These are phyloP conservation scores for Podospora fimiseda DNA, from an alignment of 495 filamentous ascomycete species.

Conservation along the genomic window DNA sequence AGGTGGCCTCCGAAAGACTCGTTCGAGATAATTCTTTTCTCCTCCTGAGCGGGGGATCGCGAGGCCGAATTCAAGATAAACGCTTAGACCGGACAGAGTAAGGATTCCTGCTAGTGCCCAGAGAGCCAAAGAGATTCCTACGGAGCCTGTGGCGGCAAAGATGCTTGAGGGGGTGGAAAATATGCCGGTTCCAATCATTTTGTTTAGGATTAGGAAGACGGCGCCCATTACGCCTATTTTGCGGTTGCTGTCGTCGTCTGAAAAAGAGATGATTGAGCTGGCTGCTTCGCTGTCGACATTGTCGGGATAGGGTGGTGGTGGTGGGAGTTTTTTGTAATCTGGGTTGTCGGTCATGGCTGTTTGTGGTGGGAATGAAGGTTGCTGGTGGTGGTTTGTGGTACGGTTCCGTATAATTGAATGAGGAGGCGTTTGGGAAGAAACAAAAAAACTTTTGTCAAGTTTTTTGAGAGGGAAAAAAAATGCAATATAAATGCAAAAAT, in stretches of 20 bases:
- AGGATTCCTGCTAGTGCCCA: constrained; percentile 29
- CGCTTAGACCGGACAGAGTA: constrained; percentile 20
- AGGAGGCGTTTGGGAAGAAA: too few species aligned
- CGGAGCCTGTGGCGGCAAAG: constrained; percentile 37
- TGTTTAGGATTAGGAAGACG: constrained; percentile 51
- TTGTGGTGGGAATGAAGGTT: background rate
- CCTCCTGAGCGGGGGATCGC: constrained; percentile 46
- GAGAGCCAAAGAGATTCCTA: constrained; percentile 33
- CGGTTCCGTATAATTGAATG: too few species aligned
- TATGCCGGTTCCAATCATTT: constrained; percentile 53
- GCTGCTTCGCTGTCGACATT: constrained; percentile 12
- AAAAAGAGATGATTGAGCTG: constrained; percentile 4
- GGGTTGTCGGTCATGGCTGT: constrained; percentile 4
- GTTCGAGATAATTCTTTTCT: constrained; percentile 58
- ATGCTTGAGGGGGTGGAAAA: constrained; percentile 41
- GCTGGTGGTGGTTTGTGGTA: background rate
- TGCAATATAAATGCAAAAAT: too few species aligned
- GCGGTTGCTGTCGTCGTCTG: constrained; percentile 1
- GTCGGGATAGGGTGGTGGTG: background rate
- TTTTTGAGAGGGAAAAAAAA: too few species aligned
- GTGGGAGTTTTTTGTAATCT: background rate
- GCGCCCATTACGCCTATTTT: constrained; percentile 48
- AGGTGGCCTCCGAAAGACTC: constrained; percentile 53
- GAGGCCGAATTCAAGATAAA: constrained; percentile 39
- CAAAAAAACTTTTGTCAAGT: too few species aligned